These are phyloP conservation scores for Jacaranda mimosifolia DNA, from an alignment of 257 asterid genomes.

Conservation along the genomic window DNA sequence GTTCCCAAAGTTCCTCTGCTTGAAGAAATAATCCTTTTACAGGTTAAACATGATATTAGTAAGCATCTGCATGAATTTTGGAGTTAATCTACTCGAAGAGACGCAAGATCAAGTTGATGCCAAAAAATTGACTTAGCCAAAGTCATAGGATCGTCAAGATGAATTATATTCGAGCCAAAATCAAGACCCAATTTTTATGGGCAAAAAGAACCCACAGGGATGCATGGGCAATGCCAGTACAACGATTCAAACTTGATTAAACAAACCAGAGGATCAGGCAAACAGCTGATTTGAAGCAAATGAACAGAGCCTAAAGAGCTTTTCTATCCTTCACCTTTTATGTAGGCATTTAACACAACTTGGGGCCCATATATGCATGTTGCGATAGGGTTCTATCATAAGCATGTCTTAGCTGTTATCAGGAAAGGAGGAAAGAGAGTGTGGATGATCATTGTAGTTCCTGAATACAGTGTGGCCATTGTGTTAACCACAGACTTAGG, in stretches of 20 bases:
- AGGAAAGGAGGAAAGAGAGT: background rate
- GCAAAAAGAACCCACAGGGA: background rate
- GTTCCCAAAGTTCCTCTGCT: background rate
- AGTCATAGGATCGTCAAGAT: slow-evolving; percentile 1
- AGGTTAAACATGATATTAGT: background rate
- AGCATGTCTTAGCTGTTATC: background rate
- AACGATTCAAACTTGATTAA: background rate
- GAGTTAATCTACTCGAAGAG: background rate
- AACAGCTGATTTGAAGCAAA: slow-evolving; percentile 7
- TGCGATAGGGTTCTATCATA: slow-evolving; percentile 18
- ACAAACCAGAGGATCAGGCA: slow-evolving; percentile 1
- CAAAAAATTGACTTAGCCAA: slow-evolving; percentile 5
- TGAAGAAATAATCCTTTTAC: background rate
- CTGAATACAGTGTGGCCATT: background rate
- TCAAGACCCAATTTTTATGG: background rate
- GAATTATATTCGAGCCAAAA: slow-evolving; percentile 2
- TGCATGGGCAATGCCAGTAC: background rate
- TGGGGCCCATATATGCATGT: slow-evolving; percentile 19
- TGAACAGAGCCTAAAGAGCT: slow-evolving; percentile 7
- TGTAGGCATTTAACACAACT: slow-evolving; percentile 11
- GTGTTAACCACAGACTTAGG: slow-evolving; percentile 25
- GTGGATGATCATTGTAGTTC: background rate
- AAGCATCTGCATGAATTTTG: background rate
- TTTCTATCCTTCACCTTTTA: background rate
- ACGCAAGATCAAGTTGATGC: background rate